phyloP scores from a whole-genome alignment of 2,329 filamentous ascomycete species.

The Clathrospora elynae region DNA sequence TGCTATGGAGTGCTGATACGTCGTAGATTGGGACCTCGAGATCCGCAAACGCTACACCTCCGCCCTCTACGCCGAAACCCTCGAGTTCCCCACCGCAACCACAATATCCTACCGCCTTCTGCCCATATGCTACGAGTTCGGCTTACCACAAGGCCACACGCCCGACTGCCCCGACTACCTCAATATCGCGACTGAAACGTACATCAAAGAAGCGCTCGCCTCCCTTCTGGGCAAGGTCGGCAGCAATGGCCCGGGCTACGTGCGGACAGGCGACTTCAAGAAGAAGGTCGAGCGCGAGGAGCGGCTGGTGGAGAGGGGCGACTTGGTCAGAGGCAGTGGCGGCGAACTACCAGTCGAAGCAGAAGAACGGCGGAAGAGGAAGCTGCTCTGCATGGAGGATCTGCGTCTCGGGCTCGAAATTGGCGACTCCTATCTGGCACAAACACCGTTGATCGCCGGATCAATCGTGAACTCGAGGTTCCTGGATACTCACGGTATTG shows the following conservation, averaged over 20 bases:
- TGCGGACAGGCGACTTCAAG: constrained; percentile 80
- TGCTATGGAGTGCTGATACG: constrained; percentile 8
- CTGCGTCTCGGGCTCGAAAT: constrained; percentile 76
- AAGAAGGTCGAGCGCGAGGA: constrained; percentile 78
- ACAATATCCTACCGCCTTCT: constrained; percentile 65
- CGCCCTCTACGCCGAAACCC: constrained; percentile 64
- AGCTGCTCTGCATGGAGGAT: constrained; percentile 77
- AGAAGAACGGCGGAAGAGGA: constrained; percentile 72
- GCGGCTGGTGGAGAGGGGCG: constrained; percentile 71
- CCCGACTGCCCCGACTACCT: constrained; percentile 63
- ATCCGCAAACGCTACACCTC: constrained; percentile 68
- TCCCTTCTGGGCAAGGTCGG: constrained; percentile 60
- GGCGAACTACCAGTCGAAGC: constrained; percentile 82
- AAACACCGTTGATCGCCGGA: constrained; percentile 76
- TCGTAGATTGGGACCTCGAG: constrained; percentile 65
- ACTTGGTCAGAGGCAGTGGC: constrained; percentile 73
- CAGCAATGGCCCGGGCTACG: constrained; percentile 59
- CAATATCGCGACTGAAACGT: constrained; percentile 66
- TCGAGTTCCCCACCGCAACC: constrained; percentile 65
- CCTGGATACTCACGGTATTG: constrained; percentile 58
- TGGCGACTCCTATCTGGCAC: constrained; percentile 74
- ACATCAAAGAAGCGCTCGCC: constrained; percentile 65
- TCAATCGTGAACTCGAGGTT: constrained; percentile 70
- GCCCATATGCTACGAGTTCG: constrained; percentile 69
- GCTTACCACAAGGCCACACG: constrained; percentile 60